Evolutionary conservation across 2,329 filamentous ascomycete species (phyloP), one percentile per base, ranked within the genome.

Genomic region (Colletotrichum ledebouriae): DNA sequence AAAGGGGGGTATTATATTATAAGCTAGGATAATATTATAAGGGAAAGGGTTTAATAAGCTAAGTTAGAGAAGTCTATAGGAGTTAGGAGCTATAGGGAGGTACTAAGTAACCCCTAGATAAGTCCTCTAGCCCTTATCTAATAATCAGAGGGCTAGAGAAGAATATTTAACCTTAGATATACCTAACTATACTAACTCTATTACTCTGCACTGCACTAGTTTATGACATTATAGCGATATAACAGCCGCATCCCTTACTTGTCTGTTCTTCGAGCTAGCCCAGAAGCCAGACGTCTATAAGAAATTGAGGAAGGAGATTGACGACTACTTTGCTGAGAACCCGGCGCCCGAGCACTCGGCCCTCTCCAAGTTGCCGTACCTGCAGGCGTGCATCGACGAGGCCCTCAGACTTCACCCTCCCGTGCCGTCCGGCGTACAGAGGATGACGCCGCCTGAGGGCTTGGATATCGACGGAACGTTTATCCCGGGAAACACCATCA

Each of bases 381-480:
- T 82, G 11, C 74, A 78, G 52, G 81, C 77, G 3, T 73, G 75
- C 41, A 78, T 84, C 52, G 76, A 83, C 52, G 82, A 84, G 68
- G 58, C 78, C 0, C 72, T 82, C 39, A 74, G 81, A 0, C 70
- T 83, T 4, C 73, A 78, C 47, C 80, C 81, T 1, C 72, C 80
- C 1, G 76, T 81, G 0, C 76, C 78, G 0, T 74, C 74, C 2
- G 79, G 78, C 2, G 37, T 78, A 5, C 75, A 76, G 49, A 72
- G 82, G 2, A 67, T 77, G 34, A 81, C 81, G 3, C 80, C 81
- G 0, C 74, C 76, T 0, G 74, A 80, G 46, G 82, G 82, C 2
- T 63, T 79, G 22, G 67, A 70, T 4, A 73, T 83, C 6, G 78
- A 73, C 0, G 74, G 76, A 0, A 70, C 55, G 0, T 77, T 74